A percentile compares a stretch with the other conserved stretches of the same genome.
Conservation (phyloP, 441 rosid genomes). For the Codiaeum variegatum region DNA sequence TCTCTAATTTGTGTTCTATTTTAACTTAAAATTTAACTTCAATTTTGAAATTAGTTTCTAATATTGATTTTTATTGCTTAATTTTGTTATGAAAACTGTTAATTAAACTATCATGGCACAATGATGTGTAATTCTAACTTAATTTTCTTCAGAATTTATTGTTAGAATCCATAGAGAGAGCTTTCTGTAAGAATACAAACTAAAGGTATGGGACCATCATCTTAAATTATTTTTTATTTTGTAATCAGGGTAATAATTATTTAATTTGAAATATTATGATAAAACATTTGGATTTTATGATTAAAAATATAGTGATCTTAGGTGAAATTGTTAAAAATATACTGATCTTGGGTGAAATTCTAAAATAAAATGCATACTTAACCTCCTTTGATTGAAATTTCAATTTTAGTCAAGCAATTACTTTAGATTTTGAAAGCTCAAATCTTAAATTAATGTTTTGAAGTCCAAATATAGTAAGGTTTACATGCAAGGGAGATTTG, state of each 20-base stretch:
- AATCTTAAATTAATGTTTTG: neutral
- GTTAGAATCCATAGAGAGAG: too few relatives aligned
- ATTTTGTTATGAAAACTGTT: too few relatives aligned
- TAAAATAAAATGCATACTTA: neutral
- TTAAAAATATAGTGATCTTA: neutral
- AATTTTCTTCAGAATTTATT: neutral
- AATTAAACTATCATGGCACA: too few relatives aligned
- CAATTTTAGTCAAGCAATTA: neutral
- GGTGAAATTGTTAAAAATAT: neutral
- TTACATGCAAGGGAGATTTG: neutral
- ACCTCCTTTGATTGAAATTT: neutral
- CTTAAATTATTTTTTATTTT: neutral
- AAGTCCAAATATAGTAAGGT: neutral
- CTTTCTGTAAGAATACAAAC: too few relatives aligned
- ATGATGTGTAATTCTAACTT: too few relatives aligned
- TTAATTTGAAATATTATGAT: neutral
- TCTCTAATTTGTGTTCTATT: too few relatives aligned
- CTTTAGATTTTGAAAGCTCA: neutral
- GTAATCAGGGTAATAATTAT: neutral
- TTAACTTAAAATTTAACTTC: too few relatives aligned
- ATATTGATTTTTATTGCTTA: too few relatives aligned
- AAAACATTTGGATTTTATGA: neutral
- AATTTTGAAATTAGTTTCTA: too few relatives aligned
- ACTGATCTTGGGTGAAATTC: neutral
- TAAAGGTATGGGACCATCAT: conserved; percentile 32